Evolutionary conservation across 352 stramenopile genomes (phyloP).

Genomic region (Phytophthora sojae): DNA sequence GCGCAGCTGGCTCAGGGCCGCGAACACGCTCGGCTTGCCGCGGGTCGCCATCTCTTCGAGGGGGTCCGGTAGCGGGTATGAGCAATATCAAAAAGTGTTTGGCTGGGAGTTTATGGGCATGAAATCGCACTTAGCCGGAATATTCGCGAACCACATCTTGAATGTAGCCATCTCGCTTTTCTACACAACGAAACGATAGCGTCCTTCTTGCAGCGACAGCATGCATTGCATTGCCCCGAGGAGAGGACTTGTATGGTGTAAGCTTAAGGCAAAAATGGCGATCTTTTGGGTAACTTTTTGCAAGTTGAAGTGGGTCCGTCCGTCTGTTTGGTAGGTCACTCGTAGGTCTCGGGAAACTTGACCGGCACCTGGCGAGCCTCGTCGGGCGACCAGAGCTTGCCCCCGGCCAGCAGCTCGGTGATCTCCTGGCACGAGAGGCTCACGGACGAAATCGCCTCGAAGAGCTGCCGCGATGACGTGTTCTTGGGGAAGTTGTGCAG

Average conservation of each 20-base stretch:
- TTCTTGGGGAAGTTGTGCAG: constrained; percentile 78
- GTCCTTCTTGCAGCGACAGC: not conserved
- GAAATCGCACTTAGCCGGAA: not conserved
- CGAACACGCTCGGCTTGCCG: constrained; percentile 77
- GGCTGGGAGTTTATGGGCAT: constrained; percentile 12
- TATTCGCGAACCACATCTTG: not conserved
- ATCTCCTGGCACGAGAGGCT: constrained; percentile 80
- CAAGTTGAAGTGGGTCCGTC: constrained; percentile 21
- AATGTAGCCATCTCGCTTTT: not conserved
- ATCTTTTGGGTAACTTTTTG: constrained; percentile 24
- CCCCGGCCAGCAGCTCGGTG: constrained; percentile 67
- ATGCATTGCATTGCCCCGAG: not conserved
- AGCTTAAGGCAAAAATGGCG: constrained; percentile 17
- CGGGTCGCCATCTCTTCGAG: constrained; percentile 42
- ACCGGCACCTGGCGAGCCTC: constrained; percentile 62
- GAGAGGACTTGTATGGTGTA: too few species aligned
- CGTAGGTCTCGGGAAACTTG: constrained; percentile 80
- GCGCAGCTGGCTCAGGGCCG: constrained; percentile 63
- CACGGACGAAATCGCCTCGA: constrained; percentile 69
- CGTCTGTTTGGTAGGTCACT: constrained; percentile 40
- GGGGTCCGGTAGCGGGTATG: constrained; percentile 4
- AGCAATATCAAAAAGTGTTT: constrained; percentile 33
- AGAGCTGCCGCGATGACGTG: constrained; percentile 67
- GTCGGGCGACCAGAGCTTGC: constrained; percentile 82
- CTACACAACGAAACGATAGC: not conserved